These are phyloP conservation scores for Paraphysoderma sedebokerense DNA, from an alignment of 371 early-diverging fungal species.

Conservation along the genomic window DNA sequence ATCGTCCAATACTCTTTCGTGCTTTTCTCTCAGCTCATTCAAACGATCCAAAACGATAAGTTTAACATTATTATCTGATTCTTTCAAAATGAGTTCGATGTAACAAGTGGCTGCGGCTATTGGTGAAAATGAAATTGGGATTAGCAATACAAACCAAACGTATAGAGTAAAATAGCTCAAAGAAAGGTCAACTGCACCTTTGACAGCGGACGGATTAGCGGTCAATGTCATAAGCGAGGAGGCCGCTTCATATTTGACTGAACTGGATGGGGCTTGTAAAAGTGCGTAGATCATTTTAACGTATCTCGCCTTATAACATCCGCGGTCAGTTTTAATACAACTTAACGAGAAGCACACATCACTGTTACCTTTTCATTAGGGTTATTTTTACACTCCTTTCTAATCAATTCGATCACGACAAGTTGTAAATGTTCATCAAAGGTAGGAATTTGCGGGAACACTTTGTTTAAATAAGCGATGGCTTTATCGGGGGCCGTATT, in stretches of 20 bases:
- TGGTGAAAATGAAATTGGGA: no score
- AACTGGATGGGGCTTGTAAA: constrained; percentile 53
- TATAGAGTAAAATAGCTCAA: no score
- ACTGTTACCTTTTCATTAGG: constrained; percentile 53
- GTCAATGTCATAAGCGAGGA: constrained; percentile 73
- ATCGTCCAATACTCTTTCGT: constrained; percentile 65
- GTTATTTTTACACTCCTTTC: constrained; percentile 67
- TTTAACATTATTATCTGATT: constrained; percentile 94
- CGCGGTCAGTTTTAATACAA: background rate
- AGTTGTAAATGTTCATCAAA: constrained; percentile 87
- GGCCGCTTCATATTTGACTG: constrained; percentile 96
- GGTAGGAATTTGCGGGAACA: constrained; percentile 46
- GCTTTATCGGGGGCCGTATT: constrained; percentile 58
- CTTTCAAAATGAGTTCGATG: constrained; percentile 75
- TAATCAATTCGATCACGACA: constrained; percentile 81
- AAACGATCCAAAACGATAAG: constrained; percentile 84
- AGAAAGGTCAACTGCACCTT: constrained; percentile 36
- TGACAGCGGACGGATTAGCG: constrained; percentile 70
- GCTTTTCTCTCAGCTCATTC: constrained; percentile 60
- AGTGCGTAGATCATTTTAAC: constrained; percentile 75
- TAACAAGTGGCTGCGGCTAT: constrained; percentile 75
- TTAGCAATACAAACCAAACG: no score
- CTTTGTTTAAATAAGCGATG: constrained; percentile 61
- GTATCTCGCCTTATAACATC: constrained; percentile 43
- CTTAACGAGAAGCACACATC: background rate